Conservation (phyloP, 2,329 filamentous ascomycete species). For the Colletotrichum phormii region DNA sequence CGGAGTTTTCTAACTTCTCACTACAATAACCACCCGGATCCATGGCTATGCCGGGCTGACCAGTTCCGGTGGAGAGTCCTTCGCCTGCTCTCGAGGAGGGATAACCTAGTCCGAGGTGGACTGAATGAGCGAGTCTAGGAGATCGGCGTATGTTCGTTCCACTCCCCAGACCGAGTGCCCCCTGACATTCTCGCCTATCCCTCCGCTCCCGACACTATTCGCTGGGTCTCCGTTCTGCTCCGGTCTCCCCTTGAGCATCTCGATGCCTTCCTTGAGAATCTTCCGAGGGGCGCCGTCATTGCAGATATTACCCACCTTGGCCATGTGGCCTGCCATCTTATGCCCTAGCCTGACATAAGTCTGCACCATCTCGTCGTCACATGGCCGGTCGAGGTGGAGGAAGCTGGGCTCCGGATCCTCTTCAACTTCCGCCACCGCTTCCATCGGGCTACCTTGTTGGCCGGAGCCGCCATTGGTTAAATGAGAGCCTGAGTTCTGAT, state of each 20-base stretch:
- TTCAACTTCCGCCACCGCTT: background rate
- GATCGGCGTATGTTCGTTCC: background rate
- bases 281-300: slow-evolving; percentile 33
- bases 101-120: background rate
- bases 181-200: too few relatives aligned
- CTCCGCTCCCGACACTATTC: background rate
- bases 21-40: background rate
- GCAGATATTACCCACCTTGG: slow-evolving; percentile 63
- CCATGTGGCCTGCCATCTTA: slow-evolving; percentile 61
- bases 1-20: background rate
- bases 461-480: slow-evolving; percentile 18
- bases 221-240: background rate
- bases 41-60: background rate
- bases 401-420: slow-evolving; percentile 47
- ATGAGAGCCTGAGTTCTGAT: background rate
- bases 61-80: background rate
- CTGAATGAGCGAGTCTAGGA: slow-evolving; percentile 1
- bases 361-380: slow-evolving; percentile 69
- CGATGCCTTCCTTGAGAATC: slow-evolving; percentile 39
- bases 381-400: slow-evolving; percentile 65
- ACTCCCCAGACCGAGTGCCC: slow-evolving; percentile 1
- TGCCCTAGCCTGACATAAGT: slow-evolving; percentile 62
- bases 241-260: background rate
- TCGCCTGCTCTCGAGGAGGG: too few relatives aligned
- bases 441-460: background rate